Conservation (phyloP, 371 early-diverging fungal genomes). For the Phascolomyces articulosus region DNA sequence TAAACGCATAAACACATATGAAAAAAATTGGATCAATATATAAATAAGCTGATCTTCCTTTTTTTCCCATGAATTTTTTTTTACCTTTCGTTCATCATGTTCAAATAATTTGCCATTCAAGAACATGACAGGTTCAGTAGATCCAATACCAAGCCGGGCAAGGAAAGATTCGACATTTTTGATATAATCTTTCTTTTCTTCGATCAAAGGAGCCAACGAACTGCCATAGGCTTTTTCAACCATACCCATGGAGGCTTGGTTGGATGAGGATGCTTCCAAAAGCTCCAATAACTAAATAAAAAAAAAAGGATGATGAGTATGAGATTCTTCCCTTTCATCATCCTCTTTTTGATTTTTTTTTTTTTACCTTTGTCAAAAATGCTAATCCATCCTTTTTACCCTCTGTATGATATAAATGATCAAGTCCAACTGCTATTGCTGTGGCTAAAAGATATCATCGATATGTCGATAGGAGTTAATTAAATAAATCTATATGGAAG, state of each 20-base stretch:
- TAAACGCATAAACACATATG: not conserved
- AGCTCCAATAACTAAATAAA: slow-evolving; percentile 8
- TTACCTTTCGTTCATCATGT: slow-evolving; percentile 51
- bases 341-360: not conserved
- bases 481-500: too few species aligned
- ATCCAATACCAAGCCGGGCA: slow-evolving; percentile 38
- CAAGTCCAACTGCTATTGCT: slow-evolving; percentile 47
- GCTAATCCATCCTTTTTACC: slow-evolving; percentile 29
- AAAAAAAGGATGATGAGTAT: not conserved
- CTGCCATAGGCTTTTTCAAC: slow-evolving; percentile 8
- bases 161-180: slow-evolving; percentile 23
- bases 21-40: too few species aligned
- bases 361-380: slow-evolving; percentile 42
- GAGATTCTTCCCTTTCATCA: too few species aligned
- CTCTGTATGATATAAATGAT: slow-evolving; percentile 41
- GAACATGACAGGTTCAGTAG: slow-evolving; percentile 60
- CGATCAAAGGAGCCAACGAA: not conserved
- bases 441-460: too few species aligned
- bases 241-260: slow-evolving; percentile 3
- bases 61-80: not conserved
- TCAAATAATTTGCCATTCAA: slow-evolving; percentile 80
- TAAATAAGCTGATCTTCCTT: not conserved
- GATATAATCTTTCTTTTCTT: slow-evolving; percentile 20
- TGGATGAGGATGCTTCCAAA: not conserved
- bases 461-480: too few species aligned